Evolutionary conservation across 2,329 filamentous ascomycete genomes (phyloP), one percentile per base, ranked within the genome.

Genomic region (Penicillium sp.): DNA sequence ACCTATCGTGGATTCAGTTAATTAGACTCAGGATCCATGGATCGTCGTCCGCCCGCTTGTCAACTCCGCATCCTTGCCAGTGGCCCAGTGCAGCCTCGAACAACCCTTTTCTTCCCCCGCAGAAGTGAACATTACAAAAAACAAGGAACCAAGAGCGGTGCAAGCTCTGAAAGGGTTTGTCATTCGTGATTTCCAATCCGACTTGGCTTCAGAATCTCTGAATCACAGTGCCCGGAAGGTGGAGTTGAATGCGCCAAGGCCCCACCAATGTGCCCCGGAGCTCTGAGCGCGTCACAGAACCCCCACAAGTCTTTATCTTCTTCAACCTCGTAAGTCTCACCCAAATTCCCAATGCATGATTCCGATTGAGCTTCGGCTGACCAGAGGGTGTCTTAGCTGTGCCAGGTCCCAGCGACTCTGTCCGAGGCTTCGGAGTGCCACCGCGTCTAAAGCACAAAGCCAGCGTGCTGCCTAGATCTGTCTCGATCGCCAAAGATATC

Each of bases 241-340:
- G 43, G 56, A 43, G 50, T 53, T 39, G 38, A 35, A 52, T 58
- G 58, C 54, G 56, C 59, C 49, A 59, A 61, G 59, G 48, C 53
- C 47, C 56, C 59, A 55, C 5, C 48, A 43, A 56, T 38, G 20
- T 42, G 35, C 53, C 56, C 53, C 41, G 49, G 45, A 58, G 45
- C 22, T 58, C 39, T 55, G 43, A 50, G 42, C 48, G 34, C 48
- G 37, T 51, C 38, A 39, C 35, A 22, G 20, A 55, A 51, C 28
- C 54, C 41, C 38, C 54, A 37, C 48, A 41, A 41, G 39, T 35
- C 43, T 49, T 49, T n/a, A 54, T 45, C 52, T 17, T 17, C 11
- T 49, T 17, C 31, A 34, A 15, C 28, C 39, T 25, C 34, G 42
- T 48, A 31, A 55, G 43, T 48, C 34, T 49, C 43, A 53, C 20